A percentile compares a stretch with the other conserved stretches of the same genome.
Conservation (phyloP, 2,329 filamentous ascomycete species). For the Aspergillus costaricaensis region DNA sequence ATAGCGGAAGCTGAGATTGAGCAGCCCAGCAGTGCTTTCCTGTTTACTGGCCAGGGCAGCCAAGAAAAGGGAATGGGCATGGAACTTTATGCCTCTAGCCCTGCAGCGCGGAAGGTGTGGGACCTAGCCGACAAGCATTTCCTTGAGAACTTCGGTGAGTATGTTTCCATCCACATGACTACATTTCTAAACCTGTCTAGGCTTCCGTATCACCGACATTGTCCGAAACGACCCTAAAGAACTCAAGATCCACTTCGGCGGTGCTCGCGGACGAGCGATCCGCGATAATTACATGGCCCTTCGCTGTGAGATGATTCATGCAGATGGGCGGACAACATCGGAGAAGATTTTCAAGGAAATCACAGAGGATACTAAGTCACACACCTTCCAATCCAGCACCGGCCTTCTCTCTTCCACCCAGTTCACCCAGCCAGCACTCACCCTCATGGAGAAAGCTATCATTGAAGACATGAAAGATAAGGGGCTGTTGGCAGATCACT, state of each 20-base stretch:
- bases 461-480: slow-evolving; percentile 97
- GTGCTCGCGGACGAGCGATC: slow-evolving; percentile 89
- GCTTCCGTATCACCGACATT: slow-evolving; percentile 90
- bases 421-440: slow-evolving; percentile 93
- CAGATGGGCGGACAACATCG: slow-evolving; percentile 49
- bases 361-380: slow-evolving; percentile 80
- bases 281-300: slow-evolving; percentile 97
- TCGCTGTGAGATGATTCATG: slow-evolving; percentile 65
- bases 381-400: slow-evolving; percentile 90
- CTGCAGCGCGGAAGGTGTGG: slow-evolving; percentile 92
- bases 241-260: slow-evolving; percentile 93
- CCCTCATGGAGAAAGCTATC: slow-evolving; percentile 96
- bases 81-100: slow-evolving; percentile 88
- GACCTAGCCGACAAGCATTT: slow-evolving; percentile 93
- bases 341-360: slow-evolving; percentile 98
- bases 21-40: slow-evolving; percentile 88
- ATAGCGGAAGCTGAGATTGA: slow-evolving; percentile 72
- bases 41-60: slow-evolving; percentile 95
- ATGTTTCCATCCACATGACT: neutral
- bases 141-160: slow-evolving; percentile 81
- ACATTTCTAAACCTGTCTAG: neutral
- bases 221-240: slow-evolving; percentile 98
- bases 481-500: slow-evolving; percentile 87
- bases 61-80: slow-evolving; percentile 99
- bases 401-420: slow-evolving; percentile 92